Conservation (phyloP, 371 early-diverging fungal genomes). For the Thermomucor indicae-seudaticae region DNA sequence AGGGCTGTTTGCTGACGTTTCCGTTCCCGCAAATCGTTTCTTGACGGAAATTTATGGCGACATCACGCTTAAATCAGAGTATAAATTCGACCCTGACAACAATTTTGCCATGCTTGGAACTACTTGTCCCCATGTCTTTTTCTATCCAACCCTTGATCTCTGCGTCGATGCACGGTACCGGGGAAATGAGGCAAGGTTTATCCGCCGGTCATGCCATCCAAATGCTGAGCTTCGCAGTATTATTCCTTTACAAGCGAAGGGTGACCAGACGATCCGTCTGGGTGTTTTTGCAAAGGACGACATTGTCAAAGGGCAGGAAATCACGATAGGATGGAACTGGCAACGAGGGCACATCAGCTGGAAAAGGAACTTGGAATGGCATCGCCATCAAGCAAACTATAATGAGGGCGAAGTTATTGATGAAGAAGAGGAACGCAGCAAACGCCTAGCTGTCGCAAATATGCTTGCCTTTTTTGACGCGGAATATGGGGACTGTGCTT, state of each 20-base stretch:
- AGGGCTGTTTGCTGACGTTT: constrained; percentile 72
- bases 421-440: constrained; percentile 27
- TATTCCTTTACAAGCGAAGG: constrained; percentile 37
- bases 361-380: constrained; percentile 26
- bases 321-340: constrained; percentile 76
- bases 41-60: constrained; percentile 76
- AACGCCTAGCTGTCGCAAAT: constrained; percentile 29
- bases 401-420: constrained; percentile 18
- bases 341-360: constrained; percentile 50
- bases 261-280: constrained; percentile 53
- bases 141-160: constrained; percentile 68
- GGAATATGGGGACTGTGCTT: constrained; percentile 43
- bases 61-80: constrained; percentile 61
- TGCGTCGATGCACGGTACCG: constrained; percentile 72
- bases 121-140: constrained; percentile 66
- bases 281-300: constrained; percentile 63
- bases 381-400: constrained; percentile 1
- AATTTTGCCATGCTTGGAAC: constrained; percentile 58
- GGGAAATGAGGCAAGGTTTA: constrained; percentile 67
- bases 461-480: constrained; percentile 18
- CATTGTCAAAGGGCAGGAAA: constrained; percentile 66
- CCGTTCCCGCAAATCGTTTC: constrained; percentile 54
- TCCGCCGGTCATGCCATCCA: constrained; percentile 69
- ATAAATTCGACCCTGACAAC: constrained; percentile 58
- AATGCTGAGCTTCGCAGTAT: constrained; percentile 71